Conservation (phyloP, 306 rosid genomes). For the peach (Prunus persica) region DNA sequence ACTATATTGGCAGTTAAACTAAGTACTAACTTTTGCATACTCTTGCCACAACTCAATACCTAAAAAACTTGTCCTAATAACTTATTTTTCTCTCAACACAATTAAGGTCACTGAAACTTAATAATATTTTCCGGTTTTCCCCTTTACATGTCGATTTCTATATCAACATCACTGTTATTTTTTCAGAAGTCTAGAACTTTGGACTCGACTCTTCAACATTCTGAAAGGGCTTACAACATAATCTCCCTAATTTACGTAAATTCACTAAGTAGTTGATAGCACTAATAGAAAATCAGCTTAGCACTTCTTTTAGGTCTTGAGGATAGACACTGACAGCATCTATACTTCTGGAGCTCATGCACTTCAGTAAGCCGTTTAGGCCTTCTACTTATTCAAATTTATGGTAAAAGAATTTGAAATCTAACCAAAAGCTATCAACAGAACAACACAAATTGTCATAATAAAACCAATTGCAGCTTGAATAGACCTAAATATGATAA, state of each 20-base stretch:
- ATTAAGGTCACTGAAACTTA: not conserved
- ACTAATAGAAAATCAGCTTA: not conserved
- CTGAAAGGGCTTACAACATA: not conserved
- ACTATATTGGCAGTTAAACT: not conserved
- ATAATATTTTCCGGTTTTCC: not conserved
- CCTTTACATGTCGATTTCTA: not conserved
- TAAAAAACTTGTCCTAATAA: not conserved
- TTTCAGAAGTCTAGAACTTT: not conserved
- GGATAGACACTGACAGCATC: not conserved
- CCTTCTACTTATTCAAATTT: not conserved
- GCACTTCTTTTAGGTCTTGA: not conserved
- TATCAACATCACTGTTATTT: not conserved
- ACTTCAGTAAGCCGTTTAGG: not conserved
- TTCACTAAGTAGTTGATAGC: not conserved
- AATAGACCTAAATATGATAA: not conserved
- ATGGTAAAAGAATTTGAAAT: not conserved
- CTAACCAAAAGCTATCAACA: slow-evolving; percentile 1
- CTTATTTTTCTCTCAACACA: not conserved
- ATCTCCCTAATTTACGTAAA: not conserved
- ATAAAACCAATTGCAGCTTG: not conserved
- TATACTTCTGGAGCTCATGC: not conserved
- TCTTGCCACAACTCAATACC: not conserved
- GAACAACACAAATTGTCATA: not conserved
- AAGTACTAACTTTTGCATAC: not conserved
- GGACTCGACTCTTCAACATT: not conserved